Evolutionary conservation across 495 filamentous ascomycete species (phyloP).

Genomic region (Penicillium macrosclerotiorum): DNA sequence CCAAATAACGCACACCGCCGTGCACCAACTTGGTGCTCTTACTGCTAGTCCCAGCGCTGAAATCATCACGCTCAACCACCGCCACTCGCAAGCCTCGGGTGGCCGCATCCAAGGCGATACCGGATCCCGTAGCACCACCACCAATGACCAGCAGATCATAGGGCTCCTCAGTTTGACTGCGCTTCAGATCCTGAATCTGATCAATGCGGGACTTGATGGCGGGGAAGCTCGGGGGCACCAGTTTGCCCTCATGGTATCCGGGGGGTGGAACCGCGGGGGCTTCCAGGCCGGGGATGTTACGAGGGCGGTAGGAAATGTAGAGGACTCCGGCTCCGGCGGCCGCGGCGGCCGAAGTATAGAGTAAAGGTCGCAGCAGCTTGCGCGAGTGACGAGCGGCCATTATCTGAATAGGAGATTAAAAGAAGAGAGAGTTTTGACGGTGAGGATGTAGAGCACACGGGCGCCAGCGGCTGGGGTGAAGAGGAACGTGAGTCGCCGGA

Average conservation of each 20-base stretch:
- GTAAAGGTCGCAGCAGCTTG: constrained; percentile 56
- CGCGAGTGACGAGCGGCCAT: constrained; percentile 60
- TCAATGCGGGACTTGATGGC: constrained; percentile 64
- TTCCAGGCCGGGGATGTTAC: constrained; percentile 82
- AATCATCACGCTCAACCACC: constrained; percentile 93
- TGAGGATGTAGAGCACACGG: too few relatives aligned
- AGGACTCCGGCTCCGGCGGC: constrained; percentile 61
- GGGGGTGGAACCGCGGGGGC: constrained; percentile 78
- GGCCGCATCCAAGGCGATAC: constrained; percentile 91
- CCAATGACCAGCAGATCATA: constrained; percentile 94
- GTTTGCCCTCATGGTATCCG: constrained; percentile 74
- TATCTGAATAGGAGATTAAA: constrained; percentile 17
- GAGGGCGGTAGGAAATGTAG: constrained; percentile 77
- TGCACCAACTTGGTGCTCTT: constrained; percentile 98
- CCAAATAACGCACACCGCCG: constrained; percentile 92
- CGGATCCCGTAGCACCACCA: constrained; percentile 87
- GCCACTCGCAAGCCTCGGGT: constrained; percentile 92
- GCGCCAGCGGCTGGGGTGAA: too few relatives aligned
- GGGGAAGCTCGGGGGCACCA: constrained; percentile 80
- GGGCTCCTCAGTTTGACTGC: constrained; percentile 34
- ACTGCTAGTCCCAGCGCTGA: constrained; percentile 87
- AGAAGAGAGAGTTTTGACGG: constrained; percentile 15
- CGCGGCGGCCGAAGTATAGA: constrained; percentile 60
- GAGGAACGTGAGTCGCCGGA: too few relatives aligned
- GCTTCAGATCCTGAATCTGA: constrained; percentile 53